A percentile compares a stretch with the other conserved stretches of the same genome.
These are phyloP conservation scores for Psidium guajava DNA, from an alignment of 345 rosid species.

Conservation along the genomic window DNA sequence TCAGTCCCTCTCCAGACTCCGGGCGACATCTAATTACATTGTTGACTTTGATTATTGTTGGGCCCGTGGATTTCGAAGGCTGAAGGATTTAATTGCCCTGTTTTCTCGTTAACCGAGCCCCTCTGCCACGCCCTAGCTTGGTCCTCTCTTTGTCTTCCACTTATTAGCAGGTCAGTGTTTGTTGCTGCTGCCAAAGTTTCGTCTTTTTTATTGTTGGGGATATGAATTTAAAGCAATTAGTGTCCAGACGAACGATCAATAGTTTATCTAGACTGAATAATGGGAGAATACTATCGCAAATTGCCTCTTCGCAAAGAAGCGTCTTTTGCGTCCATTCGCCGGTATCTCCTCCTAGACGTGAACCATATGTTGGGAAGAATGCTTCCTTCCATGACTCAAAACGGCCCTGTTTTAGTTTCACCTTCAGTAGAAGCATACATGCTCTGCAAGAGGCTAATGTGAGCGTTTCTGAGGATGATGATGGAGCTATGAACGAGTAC, in stretches of 20 bases:
- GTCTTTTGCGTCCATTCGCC: conserved; percentile 16
- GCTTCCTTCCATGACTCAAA: neutral
- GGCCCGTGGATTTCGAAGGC: no score
- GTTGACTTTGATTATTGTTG: no score
- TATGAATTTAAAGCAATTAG: conserved; percentile 31
- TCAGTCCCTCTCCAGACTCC: no score
- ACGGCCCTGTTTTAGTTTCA: neutral
- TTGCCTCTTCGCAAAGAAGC: conserved; percentile 1
- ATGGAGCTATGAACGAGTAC: conserved; percentile 56
- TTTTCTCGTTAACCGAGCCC: no score
- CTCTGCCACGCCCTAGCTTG: neutral
- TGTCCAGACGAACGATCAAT: conserved; percentile 20
- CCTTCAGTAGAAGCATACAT: conserved; percentile 24
- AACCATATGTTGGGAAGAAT: neutral
- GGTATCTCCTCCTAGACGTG: conserved; percentile 1
- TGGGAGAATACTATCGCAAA: conserved; percentile 2
- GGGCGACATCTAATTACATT: no score
- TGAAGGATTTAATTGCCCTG: no score
- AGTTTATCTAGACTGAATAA: conserved; percentile 19
- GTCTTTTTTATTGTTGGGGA: neutral
- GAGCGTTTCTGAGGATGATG: conserved; percentile 19
- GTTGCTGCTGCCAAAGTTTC: neutral
- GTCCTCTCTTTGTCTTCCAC: neutral
- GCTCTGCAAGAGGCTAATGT: conserved; percentile 19
- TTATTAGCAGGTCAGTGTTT: no score